Conservation (phyloP, 179 eudicot genomes). For the Vitellaria paradoxa region DNA sequence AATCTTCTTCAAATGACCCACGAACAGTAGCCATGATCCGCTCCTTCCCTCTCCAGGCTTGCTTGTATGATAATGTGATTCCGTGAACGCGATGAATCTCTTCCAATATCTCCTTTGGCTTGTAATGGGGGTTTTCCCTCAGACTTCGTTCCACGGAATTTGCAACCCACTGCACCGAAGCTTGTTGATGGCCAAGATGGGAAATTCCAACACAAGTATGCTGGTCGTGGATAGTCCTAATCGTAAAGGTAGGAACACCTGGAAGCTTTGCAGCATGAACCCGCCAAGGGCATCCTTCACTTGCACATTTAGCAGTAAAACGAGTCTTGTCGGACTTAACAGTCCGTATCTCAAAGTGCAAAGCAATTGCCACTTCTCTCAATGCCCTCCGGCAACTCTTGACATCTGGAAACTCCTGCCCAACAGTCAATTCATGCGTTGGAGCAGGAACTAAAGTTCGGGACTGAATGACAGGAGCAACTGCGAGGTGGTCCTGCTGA, state of each 20-base stretch:
- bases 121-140: conserved; percentile 73
- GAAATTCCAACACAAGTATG: conserved; percentile 71
- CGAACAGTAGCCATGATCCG: conserved; percentile 82
- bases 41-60: conserved; percentile 95
- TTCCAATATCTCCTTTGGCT: conserved; percentile 85
- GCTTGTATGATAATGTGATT: conserved; percentile 83
- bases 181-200: conserved; percentile 85
- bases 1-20: conserved; percentile 81
- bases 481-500: conserved; percentile 33
- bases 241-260: conserved; percentile 65
- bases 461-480: conserved; percentile 46
- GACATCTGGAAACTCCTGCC: conserved; percentile 79
- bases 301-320: conserved; percentile 80
- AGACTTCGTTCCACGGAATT: conserved; percentile 65
- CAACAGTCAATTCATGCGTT: conserved; percentile 57
- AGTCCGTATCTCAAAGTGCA: conserved; percentile 78
- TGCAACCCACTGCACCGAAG: conserved; percentile 88
- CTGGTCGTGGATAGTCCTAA: conserved; percentile 64
- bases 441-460: conserved; percentile 44
- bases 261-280: conserved; percentile 78
- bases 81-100: conserved; percentile 84
- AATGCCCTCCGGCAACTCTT: conserved; percentile 71
- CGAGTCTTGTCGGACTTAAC: conserved; percentile 84
- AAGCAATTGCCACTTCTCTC: conserved; percentile 69
- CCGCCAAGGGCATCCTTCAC: conserved; percentile 88